phyloP scores from a whole-genome alignment of 345 rosid species.

The Noccaea caerulescens region DNA sequence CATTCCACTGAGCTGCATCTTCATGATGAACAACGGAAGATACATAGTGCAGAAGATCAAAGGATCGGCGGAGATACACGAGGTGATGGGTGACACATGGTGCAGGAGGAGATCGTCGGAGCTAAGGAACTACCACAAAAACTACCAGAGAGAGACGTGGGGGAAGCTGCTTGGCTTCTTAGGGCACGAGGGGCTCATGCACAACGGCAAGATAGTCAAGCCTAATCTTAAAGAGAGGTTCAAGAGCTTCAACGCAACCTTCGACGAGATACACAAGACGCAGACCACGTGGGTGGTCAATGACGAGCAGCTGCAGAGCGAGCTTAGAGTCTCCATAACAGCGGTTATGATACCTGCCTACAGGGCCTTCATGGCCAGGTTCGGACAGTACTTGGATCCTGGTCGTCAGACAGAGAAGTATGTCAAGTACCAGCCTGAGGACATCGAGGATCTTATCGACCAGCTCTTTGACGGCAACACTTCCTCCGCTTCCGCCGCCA shows the following conservation, averaged over 20 bases:
- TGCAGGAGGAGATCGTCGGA: constrained; percentile 72
- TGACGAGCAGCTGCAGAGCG: constrained; percentile 91
- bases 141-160: constrained; percentile 88
- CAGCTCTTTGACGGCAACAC: constrained; percentile 80
- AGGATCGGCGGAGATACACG: constrained; percentile 64
- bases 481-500: constrained; percentile 34
- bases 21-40: constrained; percentile 99
- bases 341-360: constrained; percentile 84
- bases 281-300: constrained; percentile 85
- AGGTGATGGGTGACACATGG: constrained; percentile 73
- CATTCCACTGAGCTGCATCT: constrained; percentile 64
- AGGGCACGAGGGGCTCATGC: constrained; percentile 67
- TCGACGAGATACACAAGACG: constrained; percentile 90
- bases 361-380: constrained; percentile 77
- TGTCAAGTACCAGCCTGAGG: constrained; percentile 83
- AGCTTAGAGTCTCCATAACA: constrained; percentile 84
- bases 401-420: constrained; percentile 94
- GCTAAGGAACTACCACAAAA: constrained; percentile 76
- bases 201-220: constrained; percentile 74
- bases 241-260: constrained; percentile 80
- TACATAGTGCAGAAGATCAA: constrained; percentile 85
- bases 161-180: constrained; percentile 68
- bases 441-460: constrained; percentile 77
- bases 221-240: constrained; percentile 84
- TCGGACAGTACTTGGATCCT: constrained; percentile 64